phyloP scores from a whole-genome alignment of 306 rosid species.

The Medicago arabica region DNA sequence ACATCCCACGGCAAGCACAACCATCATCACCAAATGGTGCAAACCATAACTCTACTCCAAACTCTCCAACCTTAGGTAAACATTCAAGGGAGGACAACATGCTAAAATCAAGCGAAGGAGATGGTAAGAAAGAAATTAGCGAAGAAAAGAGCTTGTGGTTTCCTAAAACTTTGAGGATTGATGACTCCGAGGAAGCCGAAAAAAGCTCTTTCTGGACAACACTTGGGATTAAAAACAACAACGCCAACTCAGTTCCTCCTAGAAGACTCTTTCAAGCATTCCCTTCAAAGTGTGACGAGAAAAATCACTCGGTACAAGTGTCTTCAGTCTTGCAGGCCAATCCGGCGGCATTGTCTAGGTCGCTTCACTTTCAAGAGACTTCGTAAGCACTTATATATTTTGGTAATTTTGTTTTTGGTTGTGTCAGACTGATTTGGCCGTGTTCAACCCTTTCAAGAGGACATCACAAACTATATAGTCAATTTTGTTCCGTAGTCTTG shows the following conservation, averaged over 20 bases:
- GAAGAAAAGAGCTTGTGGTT: constrained; percentile 55
- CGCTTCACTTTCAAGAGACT: constrained; percentile 73
- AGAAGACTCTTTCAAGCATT: constrained; percentile 58
- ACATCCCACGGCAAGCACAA: constrained; percentile 49
- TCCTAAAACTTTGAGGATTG: constrained; percentile 69
- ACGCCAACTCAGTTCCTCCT: constrained; percentile 46
- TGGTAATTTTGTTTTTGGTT: constrained; percentile 22
- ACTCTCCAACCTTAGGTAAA: constrained; percentile 67
- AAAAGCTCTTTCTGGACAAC: constrained; percentile 68
- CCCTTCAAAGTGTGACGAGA: constrained; percentile 55
- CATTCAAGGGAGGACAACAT: constrained; percentile 69
- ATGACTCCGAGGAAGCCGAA: constrained; percentile 66
- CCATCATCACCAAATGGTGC: constrained; percentile 47
- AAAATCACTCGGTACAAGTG: constrained; percentile 43
- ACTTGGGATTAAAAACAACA: constrained; percentile 60
- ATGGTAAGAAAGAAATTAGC: constrained; percentile 39
- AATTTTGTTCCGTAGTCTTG: constrained; percentile 28
- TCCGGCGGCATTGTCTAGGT: constrained; percentile 85
- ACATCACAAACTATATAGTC: constrained; percentile 31
- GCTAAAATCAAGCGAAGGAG: constrained; percentile 39
- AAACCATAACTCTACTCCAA: constrained; percentile 46
- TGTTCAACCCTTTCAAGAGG: constrained; percentile 31
- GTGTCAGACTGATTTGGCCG: constrained; percentile 29
- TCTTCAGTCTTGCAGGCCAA: constrained; percentile 70
- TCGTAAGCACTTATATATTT: constrained; percentile 31